These are phyloP conservation scores for Phaeomoniella chlamydospora DNA, from an alignment of 2,329 filamentous ascomycete genomes.

Conservation along the genomic window DNA sequence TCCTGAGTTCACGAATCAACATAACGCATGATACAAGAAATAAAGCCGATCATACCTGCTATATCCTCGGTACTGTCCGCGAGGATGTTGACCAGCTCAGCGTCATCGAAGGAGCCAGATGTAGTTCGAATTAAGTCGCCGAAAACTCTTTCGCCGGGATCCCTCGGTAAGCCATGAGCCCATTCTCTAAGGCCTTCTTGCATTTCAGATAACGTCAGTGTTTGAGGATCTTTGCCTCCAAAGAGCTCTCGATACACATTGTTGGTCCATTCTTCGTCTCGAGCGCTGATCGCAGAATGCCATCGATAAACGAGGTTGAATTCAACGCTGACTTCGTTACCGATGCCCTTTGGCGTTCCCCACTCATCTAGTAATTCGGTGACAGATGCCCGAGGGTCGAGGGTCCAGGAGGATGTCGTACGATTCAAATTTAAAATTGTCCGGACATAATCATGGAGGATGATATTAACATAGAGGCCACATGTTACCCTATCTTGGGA, in stretches of 20 bases:
- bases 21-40: slow-evolving; percentile 1
- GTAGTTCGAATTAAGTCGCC: slow-evolving; percentile 46
- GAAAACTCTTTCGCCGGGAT: slow-evolving; percentile 57
- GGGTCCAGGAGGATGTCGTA: slow-evolving; percentile 12
- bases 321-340: slow-evolving; percentile 74
- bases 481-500: slow-evolving; percentile 9
- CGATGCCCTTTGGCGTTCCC: slow-evolving; percentile 54
- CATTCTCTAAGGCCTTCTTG: slow-evolving; percentile 48
- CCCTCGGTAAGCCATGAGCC: slow-evolving; percentile 43
- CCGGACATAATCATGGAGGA: slow-evolving; percentile 13
- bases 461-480: slow-evolving; percentile 14
- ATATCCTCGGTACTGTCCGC: slow-evolving; percentile 57
- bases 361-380: slow-evolving; percentile 17
- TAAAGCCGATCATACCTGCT: slow-evolving; percentile 13
- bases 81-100: slow-evolving; percentile 60
- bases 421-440: slow-evolving; percentile 14
- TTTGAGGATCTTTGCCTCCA: slow-evolving; percentile 36
- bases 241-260: slow-evolving; percentile 51
- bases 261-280: slow-evolving; percentile 70
- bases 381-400: slow-evolving; percentile 13
- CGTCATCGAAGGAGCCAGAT: slow-evolving; percentile 54
- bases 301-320: slow-evolving; percentile 83
- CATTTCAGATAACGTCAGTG: slow-evolving; percentile 47
- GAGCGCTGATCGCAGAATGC: slow-evolving; percentile 64
- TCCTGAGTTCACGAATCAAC: slow-evolving; percentile 18